Evolutionary conservation across 495 filamentous ascomycete genomes (phyloP), one percentile per base, ranked within the genome.

Genomic region (Aspergillus biplanus): DNA sequence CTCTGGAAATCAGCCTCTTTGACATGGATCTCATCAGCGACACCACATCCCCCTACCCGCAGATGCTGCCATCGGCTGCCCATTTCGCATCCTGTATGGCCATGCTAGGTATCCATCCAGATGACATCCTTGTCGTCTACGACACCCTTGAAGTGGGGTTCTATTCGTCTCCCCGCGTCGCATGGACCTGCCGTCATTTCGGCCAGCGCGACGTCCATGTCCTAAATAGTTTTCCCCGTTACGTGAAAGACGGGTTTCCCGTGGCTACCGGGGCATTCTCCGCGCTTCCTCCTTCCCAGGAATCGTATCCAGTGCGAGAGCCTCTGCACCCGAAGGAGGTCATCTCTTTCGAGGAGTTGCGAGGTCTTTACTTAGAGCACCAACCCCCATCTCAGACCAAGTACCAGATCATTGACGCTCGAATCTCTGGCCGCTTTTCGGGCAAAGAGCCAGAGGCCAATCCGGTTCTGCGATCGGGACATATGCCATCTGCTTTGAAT

Each of bases 81-180:
- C 64, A 69, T 6, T 75, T 75, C 59, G 61, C 66, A 8, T 27
- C 31, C 7, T 59, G 50, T 35, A 71, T 75, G 67, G 16, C 62
- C 12, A 44, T 55, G 4, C 60, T 76, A 0, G 69, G 65, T 32
- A 63, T 77, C 56, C 58, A n/a, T 1, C 64, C 63, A 1, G 64
- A 70, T 33, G 74, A 77, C 44, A 63, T 70, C 15, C 44, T 77
- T 0, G 69, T 77, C 46, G 48, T 77, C n/a, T 77, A 77, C 56
- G 74, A 77, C 37, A 57, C 71, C 1, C 35, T 64, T 5, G 71
- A 73, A 31, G 59, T 71, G 2, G 74, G 69, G 5, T 60, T 73
- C 6, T 77, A 77, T 58, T 71, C 57, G 5, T 67, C 72, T 0
- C 74, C 74, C 2, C 71, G 74, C 0, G 69, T 73, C 7, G 74